Base-by-base conservation (phyloP, 2,329 filamentous ascomycete species). In the Emmonsiellopsis sp. region DNA sequence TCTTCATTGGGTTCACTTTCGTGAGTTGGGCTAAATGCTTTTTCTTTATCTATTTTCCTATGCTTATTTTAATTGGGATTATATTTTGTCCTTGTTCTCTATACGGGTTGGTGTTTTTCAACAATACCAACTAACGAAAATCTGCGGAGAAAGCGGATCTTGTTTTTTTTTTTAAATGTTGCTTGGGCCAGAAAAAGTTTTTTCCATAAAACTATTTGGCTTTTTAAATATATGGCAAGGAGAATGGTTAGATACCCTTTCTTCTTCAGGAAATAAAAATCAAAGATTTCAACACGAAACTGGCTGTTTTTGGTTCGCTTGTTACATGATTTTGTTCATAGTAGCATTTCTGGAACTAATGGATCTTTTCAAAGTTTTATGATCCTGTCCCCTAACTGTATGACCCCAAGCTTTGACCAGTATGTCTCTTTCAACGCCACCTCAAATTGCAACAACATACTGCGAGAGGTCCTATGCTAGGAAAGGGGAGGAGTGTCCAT, bases 81-180 rank as follows among this genome's bases (percentile, higher is more conserved):
- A n/a, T 50, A 20, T 16, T 48, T 30, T 48, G n/a, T 8, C 16
- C 35, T 10, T n/a, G 38, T 20, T 11, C 16, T 30, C 34, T 40
- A 9, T 40, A 8, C 30, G 16, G n/a, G 11, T 49, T 49, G 38
- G 40, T 43, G 26, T 16, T 51, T 51, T 51, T 51, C 49, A 51
- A 51, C 49, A 51, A 51, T 35, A 15, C 38, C 49, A 51, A 30
- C 20, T 38, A 26, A 26, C 20, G 20, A 20, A 8, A 26, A 49
- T 9, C 46, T 7, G 8, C 20, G 26, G 37, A 40, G 34, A 49
- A 20, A 40, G 10, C 34, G 30, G 9, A 7, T 16, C 20, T 49
- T 10, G 37, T 49, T 32, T 35, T 26, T 26, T 26, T 26, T 26
- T 26, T 26, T 26, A 26, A 26, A 37, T 49, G 16, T 40, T 49